Evolutionary conservation across 192 early-diverging fungal species (phyloP), one percentile per base, ranked within the genome.

Genomic region (Backusella tuberculispora): DNA sequence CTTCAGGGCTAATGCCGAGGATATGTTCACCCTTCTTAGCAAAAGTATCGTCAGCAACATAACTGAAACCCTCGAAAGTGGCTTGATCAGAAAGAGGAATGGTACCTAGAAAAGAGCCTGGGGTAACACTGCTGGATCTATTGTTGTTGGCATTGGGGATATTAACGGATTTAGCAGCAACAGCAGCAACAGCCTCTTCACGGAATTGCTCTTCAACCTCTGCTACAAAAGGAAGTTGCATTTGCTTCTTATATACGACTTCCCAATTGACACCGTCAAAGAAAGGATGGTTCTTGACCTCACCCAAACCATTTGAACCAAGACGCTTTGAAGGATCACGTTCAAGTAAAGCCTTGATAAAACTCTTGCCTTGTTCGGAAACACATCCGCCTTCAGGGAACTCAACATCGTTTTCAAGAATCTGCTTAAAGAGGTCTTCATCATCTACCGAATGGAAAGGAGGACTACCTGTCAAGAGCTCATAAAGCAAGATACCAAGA

Each of bases 401-500:
- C 69, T 73, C 66, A 66, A 94, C 48, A 77, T 91, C 76, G 69
- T 76, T 65, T 60, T 82, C 78, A n/a, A 84, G 85, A 81, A 94
- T 94, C 71, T 90, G 91, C 64, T 87, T 78, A 71, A 95, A 95
- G 13, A 94, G 85, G 24, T 90, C 85, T 42, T 90, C 82, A 21
- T 85, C 85, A 50, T 86, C 80, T 73, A 86, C 85, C 15, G 93
- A 82, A 67, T 85, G 89, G 84, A 94, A 95, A 8, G 93, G 93
- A 7, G 92, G 89, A 8, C 87, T 73, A 21, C 93, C 92, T 0
- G 91, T 83, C 26, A 92, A 75, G 75, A 91, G 84, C 76, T 92
- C 93, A 69, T 92, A 95, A 24, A 94, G 80, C 48, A 95, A 76
- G 63, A 95, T 91, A 9, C 94, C 94, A 8, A 95, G 80, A 10